Percentiles rank a stretch among this genome's conserved stretches.
phyloP scores from a whole-genome alignment of 2,329 filamentous ascomycete genomes.

The Aspergillus pseudoviridinutans region DNA sequence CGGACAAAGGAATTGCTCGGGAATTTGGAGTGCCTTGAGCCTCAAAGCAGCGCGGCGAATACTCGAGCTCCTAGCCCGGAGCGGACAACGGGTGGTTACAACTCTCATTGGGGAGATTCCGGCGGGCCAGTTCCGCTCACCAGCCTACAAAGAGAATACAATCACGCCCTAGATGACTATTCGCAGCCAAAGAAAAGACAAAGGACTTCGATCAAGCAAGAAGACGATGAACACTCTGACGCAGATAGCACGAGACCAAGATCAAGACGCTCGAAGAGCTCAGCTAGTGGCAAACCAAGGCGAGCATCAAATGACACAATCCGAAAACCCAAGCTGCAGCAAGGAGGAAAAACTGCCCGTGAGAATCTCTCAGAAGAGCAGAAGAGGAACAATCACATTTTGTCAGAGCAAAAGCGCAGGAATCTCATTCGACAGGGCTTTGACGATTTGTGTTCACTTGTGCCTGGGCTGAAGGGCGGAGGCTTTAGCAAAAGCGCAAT shows the following conservation, averaged over 20 bases:
- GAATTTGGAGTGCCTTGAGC: conserved; percentile 55
- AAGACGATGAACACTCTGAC: conserved; percentile 35
- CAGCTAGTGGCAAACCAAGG: conserved; percentile 30
- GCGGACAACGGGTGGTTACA: conserved; percentile 16
- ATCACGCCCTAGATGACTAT: conserved; percentile 18
- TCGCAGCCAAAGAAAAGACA: conserved; percentile 31
- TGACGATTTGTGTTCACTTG: conserved; percentile 70
- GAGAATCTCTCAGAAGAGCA: conserved; percentile 71
- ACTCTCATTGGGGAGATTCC: conserved; percentile 14
- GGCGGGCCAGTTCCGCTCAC: conserved; percentile 6
- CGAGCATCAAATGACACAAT: conserved; percentile 33
- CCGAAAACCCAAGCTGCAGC: conserved; percentile 31
- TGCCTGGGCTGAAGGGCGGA: conserved; percentile 69
- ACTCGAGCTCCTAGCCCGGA: conserved; percentile 58
- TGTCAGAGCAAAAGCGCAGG: conserved; percentile 80
- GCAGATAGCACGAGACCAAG: conserved; percentile 33
- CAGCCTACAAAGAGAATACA: conserved; percentile 12
- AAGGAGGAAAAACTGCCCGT: conserved; percentile 36
- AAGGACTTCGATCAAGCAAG: conserved; percentile 35
- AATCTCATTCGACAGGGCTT: conserved; percentile 80
- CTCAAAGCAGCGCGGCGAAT: conserved; percentile 55
- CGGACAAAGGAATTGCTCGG: conserved; percentile 54
- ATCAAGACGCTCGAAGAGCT: conserved; percentile 49
- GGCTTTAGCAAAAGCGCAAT: conserved; percentile 81
- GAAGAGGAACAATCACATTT: conserved; percentile 81